Evolutionary conservation across 345 rosid genomes (phyloP).

Genomic region (Atalantia buxifolia): DNA sequence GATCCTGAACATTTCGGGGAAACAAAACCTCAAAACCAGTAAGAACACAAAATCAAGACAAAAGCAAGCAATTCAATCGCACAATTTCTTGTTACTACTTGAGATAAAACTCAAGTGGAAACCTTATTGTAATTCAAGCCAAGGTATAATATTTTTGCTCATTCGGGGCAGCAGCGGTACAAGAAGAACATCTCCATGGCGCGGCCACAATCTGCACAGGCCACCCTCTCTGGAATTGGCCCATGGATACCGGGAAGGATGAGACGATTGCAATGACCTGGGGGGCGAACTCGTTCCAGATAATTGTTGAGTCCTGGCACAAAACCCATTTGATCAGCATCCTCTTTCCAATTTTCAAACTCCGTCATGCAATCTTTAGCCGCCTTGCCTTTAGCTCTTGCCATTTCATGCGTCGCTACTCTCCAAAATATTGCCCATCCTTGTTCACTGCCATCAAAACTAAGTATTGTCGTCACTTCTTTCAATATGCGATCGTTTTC

Average conservation of each 20-base stretch:
- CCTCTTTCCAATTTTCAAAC: not conserved
- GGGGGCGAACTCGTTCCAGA: conserved; percentile 10
- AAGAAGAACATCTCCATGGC: conserved; percentile 39
- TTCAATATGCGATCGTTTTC: conserved; percentile 28
- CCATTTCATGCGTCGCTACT: conserved; percentile 2
- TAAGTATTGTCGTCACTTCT: conserved; percentile 32
- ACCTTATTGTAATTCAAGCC: not conserved
- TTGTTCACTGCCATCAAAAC: conserved; percentile 27
- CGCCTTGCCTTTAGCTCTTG: conserved; percentile 16
- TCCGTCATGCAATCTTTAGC: conserved; percentile 6
- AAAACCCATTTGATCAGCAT: not conserved
- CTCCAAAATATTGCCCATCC: conserved; percentile 36
- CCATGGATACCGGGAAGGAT: conserved; percentile 28
- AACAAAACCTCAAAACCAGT: not conserved
- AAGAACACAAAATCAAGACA: not conserved
- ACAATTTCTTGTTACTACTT: not conserved
- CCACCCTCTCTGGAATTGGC: conserved; percentile 27
- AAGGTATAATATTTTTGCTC: not conserved
- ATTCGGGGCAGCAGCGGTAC: conserved; percentile 38
- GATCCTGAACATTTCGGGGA: not conserved
- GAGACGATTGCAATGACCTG: conserved; percentile 30
- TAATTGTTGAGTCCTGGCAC: not conserved
- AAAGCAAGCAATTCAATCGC: not conserved
- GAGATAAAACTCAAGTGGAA: not conserved
- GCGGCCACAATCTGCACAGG: conserved; percentile 31